These are phyloP conservation scores for Xylaria hypoxylon DNA, from an alignment of 2,329 filamentous ascomycete genomes.

Conservation along the genomic window DNA sequence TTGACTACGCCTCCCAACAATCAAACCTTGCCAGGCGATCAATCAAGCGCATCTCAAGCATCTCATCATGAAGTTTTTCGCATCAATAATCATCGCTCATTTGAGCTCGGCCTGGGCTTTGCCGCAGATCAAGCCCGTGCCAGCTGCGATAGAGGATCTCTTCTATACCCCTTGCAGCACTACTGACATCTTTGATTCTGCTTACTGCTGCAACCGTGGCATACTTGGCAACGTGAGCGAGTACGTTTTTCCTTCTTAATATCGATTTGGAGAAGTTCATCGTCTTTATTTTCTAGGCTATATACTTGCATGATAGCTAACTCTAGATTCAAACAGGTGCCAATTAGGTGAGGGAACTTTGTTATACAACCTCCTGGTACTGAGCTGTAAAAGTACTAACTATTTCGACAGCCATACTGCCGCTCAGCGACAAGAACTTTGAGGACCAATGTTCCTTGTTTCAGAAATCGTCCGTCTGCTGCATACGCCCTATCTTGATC, in stretches of 20 bases:
- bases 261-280: background rate
- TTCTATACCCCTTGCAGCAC: slow-evolving; percentile 21
- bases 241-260: slow-evolving; percentile 6
- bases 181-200: slow-evolving; percentile 4
- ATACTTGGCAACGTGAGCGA: slow-evolving; percentile 13
- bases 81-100: slow-evolving; percentile 6
- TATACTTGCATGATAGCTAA: slow-evolving; percentile 6
- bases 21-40: background rate
- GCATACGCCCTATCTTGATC: slow-evolving; percentile 7
- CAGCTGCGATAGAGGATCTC: background rate
- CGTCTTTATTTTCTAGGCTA: background rate
- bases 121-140: background rate
- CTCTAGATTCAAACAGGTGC: slow-evolving; percentile 6
- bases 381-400: slow-evolving; percentile 6
- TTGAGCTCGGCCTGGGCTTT: slow-evolving; percentile 12
- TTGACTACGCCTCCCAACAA: background rate
- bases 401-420: slow-evolving; percentile 11
- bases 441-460: slow-evolving; percentile 20
- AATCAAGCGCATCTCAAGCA: slow-evolving; percentile 3
- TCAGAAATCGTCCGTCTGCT: slow-evolving; percentile 24
- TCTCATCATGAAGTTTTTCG: slow-evolving; percentile 19
- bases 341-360: slow-evolving; percentile 13
- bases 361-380: background rate
- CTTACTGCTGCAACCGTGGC: slow-evolving; percentile 15
- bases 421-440: slow-evolving; percentile 23